Evolutionary conservation across 2,329 filamentous ascomycete genomes (phyloP), one percentile per base, ranked within the genome.

Genomic region (Calonectria pseudoreteaudii): DNA sequence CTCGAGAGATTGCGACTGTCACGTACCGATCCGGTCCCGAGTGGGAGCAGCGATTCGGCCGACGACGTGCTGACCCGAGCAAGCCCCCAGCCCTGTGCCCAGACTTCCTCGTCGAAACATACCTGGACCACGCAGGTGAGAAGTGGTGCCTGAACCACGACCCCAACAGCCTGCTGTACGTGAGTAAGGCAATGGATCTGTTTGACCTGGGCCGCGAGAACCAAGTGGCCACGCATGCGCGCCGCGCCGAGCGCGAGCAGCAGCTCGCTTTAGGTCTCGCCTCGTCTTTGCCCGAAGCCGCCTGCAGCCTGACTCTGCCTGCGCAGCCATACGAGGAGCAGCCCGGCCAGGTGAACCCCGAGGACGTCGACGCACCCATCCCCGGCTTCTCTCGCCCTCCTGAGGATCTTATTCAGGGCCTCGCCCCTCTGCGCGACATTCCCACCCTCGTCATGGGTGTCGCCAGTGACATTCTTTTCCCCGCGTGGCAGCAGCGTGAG

Each of bases 121-220:
- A 99, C 82, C 91, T 99, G 23, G 97, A 99, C 84, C 97, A 99
- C 81, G 97, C 97, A 0, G 97, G 97, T 26, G 97, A 99, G 87
- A 99, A 99, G 85, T 99, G 98, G 88, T 98, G 95, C 82, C 89
- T 99, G 31, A 96, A 97, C 76, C 98, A 98, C 83, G 97, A 99
- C 81, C 92, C 97, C 31, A 99, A 99, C 85, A 98, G 95, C 81
- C 87, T 98, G 49, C 88, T 99, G 3, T 99, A 99, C 84, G 95
- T 99, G 71, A 98, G 95, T 84, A 99, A 99, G 86, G 97, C 97
- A 7, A 99, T 99, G 97, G 97, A 99, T 82, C 88, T 99, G 16
- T 99, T 99, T 83, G 97, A 99, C 81, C 90, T 99, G 0, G 95
- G 97, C 30, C 87, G 88, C 62, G 89, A 91, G 50, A 92, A 93